A percentile compares a stretch with the other conserved stretches of the same genome.
Evolutionary conservation across 179 eudicot genomes (phyloP).

Genomic region (Beta lomatogona): DNA sequence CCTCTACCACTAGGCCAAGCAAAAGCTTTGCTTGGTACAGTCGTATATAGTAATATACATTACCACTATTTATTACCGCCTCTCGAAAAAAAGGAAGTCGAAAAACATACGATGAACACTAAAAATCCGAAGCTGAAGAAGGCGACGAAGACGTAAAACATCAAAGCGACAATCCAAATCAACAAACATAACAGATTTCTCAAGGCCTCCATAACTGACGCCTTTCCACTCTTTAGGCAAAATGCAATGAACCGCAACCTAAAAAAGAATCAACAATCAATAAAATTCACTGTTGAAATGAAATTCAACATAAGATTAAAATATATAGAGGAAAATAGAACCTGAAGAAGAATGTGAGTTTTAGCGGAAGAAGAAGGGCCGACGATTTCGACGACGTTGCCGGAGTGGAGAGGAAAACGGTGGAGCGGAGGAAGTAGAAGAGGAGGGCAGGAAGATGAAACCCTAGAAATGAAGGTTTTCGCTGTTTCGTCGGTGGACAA

Average conservation of each 20-base stretch:
- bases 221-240: constrained; percentile 86
- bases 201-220: constrained; percentile 74
- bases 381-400: constrained; percentile 76
- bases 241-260: constrained; percentile 79
- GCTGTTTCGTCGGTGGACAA: constrained; percentile 63
- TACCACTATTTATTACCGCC: too few species aligned
- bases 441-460: constrained; percentile 52
- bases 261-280: constrained; percentile 18
- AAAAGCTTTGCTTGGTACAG: too few species aligned
- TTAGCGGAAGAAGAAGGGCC: constrained; percentile 89
- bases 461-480: constrained; percentile 43
- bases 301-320: too few species aligned
- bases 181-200: constrained; percentile 57
- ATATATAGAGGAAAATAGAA: constrained; percentile 11
- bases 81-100: not conserved
- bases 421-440: constrained; percentile 69
- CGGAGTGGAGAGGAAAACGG: constrained; percentile 72
- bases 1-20: too few species aligned
- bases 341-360: constrained; percentile 77
- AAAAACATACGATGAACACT: constrained; percentile 40
- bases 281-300: not conserved
- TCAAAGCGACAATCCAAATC: constrained; percentile 96
- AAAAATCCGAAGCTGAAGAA: constrained; percentile 47
- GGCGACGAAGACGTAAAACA: constrained; percentile 51
- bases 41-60: too few species aligned